Base-by-base conservation (phyloP, 75 land plant species). In the Sequoiadendron giganteum region DNA sequence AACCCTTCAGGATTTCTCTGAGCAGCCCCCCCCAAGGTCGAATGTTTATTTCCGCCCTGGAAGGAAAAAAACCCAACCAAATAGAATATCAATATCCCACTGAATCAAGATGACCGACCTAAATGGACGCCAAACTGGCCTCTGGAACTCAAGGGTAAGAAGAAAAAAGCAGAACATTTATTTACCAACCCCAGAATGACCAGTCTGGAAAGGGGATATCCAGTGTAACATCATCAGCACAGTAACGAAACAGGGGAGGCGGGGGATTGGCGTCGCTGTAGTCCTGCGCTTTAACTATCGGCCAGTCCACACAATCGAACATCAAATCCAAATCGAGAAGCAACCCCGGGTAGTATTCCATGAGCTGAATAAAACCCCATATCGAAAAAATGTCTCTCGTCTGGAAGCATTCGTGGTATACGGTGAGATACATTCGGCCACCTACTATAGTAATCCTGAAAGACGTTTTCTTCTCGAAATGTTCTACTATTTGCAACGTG, bases 111-210 rank as follows among this genome's bases (percentile, higher is more conserved):
- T 15, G 4, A 28, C 7, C 30, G 9, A 48, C n/a, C 43, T 13
- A 25, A 49, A 48, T 32, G 5, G 8, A 28, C 34, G 1, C 40
- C 75, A 43, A 28, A 86, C 13, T 39, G 21, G 45, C 3, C 40
- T 42, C 14, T 83, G 30, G 14, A 39, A 36, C 10, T 43, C 38
- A 65, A 25, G 54, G 84, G 65, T n/a, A 65, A 86, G 47, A 88
- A 82, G 76, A 28, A 18, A 49, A 19, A 34, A 34, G 38, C 2
- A 9, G 52, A 15, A 10, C 39, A 48, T 36, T 55, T 85, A 56
- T 87, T 94, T 92, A 95, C 95, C 95, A 94, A 40, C 96, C 97
- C 96, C 96, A 96, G 85, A 93, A 95, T 28, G 96, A 96, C 96
- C 95, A 95, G 73, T 96, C 98, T 19, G 98, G 98, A 79, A 96